Conservation (phyloP, 805 yeast species). For the Blastobotrys terrestris region DNA sequence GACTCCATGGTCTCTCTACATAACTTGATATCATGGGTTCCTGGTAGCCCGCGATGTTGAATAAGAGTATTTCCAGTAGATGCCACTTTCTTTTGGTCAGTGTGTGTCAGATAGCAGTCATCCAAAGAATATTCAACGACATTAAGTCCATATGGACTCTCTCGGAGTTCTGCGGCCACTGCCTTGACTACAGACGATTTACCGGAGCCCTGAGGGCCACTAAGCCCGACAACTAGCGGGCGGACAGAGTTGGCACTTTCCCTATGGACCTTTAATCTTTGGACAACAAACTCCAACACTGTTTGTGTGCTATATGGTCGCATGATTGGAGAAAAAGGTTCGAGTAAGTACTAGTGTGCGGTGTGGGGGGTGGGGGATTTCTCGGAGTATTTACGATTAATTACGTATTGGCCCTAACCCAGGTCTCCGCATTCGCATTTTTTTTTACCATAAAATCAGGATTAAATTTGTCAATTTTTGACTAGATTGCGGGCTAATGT, state of each 20-base stretch:
- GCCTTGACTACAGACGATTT: slow-evolving; percentile 29
- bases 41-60: slow-evolving; percentile 85
- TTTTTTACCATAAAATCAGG: too few species aligned
- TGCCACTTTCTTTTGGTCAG: slow-evolving; percentile 46
- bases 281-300: slow-evolving; percentile 2
- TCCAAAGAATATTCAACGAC: slow-evolving; percentile 60
- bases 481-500: too few species aligned
- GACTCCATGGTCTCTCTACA: slow-evolving; percentile 32
- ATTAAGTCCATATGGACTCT: slow-evolving; percentile 32
- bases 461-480: too few species aligned
- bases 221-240: slow-evolving; percentile 26
- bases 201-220: slow-evolving; percentile 36
- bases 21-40: slow-evolving; percentile 74
- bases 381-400: background rate
- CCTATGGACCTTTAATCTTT: background rate
- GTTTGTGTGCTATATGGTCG: slow-evolving; percentile 6
- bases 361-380: background rate
- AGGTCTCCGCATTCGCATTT: background rate
- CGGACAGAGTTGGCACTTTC: background rate
- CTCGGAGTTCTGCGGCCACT: slow-evolving; percentile 24
- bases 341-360: background rate
- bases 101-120: slow-evolving; percentile 71
- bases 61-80: slow-evolving; percentile 48
- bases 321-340: background rate
- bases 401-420: background rate